Evolutionary conservation across 2,329 filamentous ascomycete species (phyloP).

Genomic region (Acrocalymma vagum): DNA sequence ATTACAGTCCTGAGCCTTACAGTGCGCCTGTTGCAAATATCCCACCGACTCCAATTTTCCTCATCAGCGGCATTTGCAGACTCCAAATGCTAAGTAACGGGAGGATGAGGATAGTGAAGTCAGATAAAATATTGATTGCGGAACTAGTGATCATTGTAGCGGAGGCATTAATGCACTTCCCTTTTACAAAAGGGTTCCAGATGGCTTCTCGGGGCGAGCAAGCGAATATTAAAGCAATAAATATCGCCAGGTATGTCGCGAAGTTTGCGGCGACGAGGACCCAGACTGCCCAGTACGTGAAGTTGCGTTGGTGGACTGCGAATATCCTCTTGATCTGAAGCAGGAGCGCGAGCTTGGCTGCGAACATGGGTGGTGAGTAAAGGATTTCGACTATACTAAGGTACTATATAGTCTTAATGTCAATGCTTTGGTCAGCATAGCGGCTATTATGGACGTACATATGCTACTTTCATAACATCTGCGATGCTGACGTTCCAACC

Average conservation of each 20-base stretch:
- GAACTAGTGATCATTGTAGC: conserved; percentile 16
- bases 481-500: conserved; percentile 19
- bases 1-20: conserved; percentile 24
- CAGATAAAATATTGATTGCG: conserved; percentile 22
- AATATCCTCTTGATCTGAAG: conserved; percentile 24
- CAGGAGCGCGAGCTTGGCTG: conserved; percentile 21
- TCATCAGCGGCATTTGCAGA: conserved; percentile 3
- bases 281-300: conserved; percentile 23
- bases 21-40: conserved; percentile 1
- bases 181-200: conserved; percentile 19
- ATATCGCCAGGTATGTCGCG: conserved; percentile 7
- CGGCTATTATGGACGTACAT: no score
- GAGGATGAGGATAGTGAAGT: conserved; percentile 27
- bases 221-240: conserved; percentile 21
- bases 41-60: conserved; percentile 5
- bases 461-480: conserved; percentile 4
- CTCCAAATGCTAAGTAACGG: conserved; percentile 7
- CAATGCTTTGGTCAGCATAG: neutral
- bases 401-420: conserved; percentile 7
- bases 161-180: conserved; percentile 23
- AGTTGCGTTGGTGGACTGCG: conserved; percentile 4
- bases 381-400: conserved; percentile 20
- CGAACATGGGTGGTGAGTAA: conserved; percentile 21
- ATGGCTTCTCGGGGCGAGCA: conserved; percentile 25
- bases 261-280: conserved; percentile 25